Base-by-base conservation (phyloP, 108 stramenopile species). In the Cyclostephanos tholiformis region DNA sequence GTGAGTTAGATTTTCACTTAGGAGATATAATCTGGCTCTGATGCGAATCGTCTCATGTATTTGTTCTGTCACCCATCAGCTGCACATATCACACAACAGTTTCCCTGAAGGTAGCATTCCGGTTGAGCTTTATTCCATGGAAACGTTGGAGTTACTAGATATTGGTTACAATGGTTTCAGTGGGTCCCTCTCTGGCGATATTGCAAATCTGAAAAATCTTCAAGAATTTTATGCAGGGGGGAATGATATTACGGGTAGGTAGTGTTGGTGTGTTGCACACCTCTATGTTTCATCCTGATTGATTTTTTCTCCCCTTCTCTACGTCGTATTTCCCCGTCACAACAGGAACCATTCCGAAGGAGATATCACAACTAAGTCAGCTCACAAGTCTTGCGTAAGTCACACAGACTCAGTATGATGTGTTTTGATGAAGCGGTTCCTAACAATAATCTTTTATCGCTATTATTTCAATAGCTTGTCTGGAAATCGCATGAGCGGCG, bases 401-500 rank as follows among this genome's bases (percentile, higher is more conserved):
- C 16, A 52, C 44, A 7, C 4, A 46, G 14, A 46, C 44, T 46
- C 14, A 46, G 44, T 46, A 13, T 14, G 12, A 46, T 46, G 44
- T 46, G 44, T 46, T 14, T 16, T 14, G 44, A 46, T 14, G 14
- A 46, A 46, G 0, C 44, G 16, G 44, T 46, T 16, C 44, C 65
- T 52, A 66, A 66, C 48, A 27, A 46, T 7, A 25, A 20, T 35
- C 6, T 29, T 39, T 4, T 62, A 13, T 63, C 62, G 11, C 5
- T 2, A 7, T 32, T 0, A 20, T 30, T 25, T 52, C 43, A 23
- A 62, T 14, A 66, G 61, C 27, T 25, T 82, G 69, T 74, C 85
- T 3, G 85, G 76, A 30, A 92, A 92, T 72, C 85, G 79, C 41
- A 63, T 92, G 56, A 84, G 69, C 50, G 92, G 92, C 23, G 68